Conservation (phyloP, 1,284 basidiomycete species). For the Tilletia setariae region DNA sequence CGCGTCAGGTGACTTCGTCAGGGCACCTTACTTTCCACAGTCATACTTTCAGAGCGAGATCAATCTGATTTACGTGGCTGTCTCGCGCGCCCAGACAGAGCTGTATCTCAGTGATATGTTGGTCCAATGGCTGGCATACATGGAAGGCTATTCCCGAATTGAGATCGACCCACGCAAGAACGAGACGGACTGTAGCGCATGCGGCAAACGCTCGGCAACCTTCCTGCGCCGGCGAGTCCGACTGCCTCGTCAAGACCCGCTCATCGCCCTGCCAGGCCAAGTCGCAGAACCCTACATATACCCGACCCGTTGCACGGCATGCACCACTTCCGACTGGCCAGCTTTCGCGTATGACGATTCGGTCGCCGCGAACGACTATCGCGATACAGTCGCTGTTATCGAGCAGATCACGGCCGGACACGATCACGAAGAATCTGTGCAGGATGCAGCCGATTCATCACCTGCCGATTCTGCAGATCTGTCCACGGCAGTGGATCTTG, state of each 20-base stretch:
- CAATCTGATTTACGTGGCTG: constrained; percentile 35
- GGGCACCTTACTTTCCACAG: constrained; percentile 15
- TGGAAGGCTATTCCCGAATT: constrained; percentile 31
- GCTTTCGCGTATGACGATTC: no score
- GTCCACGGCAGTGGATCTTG: no score
- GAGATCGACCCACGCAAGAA: background rate
- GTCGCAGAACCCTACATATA: background rate
- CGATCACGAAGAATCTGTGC: no score
- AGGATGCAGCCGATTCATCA: no score
- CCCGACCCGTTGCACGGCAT: no score
- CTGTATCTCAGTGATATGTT: constrained; percentile 31
- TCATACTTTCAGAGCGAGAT: constrained; percentile 35
- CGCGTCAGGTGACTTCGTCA: constrained; percentile 25
- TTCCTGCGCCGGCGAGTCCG: constrained; percentile 7
- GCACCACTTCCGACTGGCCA: no score
- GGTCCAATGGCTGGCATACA: constrained; percentile 37
- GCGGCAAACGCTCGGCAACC: background rate
- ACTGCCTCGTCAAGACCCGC: background rate
- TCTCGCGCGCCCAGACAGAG: constrained; percentile 38
- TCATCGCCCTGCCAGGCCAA: background rate
- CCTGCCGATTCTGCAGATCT: no score
- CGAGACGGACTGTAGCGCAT: background rate
- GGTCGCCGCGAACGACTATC: no score
- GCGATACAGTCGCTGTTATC: no score
- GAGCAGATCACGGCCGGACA: no score